Evolutionary conservation across 1,139 yeast species (phyloP).

Genomic region (Saccharomyces pastorianus): DNA sequence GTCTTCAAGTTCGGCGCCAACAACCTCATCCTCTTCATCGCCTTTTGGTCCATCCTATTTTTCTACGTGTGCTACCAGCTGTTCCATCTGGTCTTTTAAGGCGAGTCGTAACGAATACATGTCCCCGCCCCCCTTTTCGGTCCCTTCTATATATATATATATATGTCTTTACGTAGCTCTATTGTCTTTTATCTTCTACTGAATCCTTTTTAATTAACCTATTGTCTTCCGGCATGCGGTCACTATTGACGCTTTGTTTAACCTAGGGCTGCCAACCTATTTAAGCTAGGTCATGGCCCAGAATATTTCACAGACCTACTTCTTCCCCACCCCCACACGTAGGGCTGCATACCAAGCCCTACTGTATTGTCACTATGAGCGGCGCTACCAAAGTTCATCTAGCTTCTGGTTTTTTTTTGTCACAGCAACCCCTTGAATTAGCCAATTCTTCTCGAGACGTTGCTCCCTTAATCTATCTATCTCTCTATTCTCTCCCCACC

Average conservation of each 20-base stretch:
- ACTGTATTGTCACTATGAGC: too few species aligned
- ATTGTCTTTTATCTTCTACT: too few species aligned
- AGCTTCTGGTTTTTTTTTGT: background rate
- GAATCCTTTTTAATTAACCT: too few species aligned
- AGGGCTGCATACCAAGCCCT: background rate
- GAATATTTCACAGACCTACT: too few species aligned
- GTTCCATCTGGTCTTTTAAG: constrained; percentile 12
- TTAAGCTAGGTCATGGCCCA: background rate
- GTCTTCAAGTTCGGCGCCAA: constrained; percentile 36
- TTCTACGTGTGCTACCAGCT: constrained; percentile 27
- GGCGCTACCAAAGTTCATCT: too few species aligned
- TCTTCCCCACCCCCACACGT: background rate
- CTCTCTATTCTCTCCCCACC: too few species aligned
- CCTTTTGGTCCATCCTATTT: constrained; percentile 25
- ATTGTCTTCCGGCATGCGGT: too few species aligned
- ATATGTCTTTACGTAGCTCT: too few species aligned
- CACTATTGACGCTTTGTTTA: too few species aligned
- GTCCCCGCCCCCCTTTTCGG: background rate
- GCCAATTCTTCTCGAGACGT: background rate
- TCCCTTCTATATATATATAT: too few species aligned
- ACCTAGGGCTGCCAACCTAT: too few species aligned
- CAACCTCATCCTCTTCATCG: constrained; percentile 29
- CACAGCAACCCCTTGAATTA: background rate
- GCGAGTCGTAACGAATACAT: background rate
- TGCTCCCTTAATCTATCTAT: constrained; percentile 1